Percentiles rank a stretch among this genome's conserved stretches.
These are phyloP conservation scores for Phytopythium aichiense DNA, from an alignment of 352 stramenopile genomes.

Conservation along the genomic window DNA sequence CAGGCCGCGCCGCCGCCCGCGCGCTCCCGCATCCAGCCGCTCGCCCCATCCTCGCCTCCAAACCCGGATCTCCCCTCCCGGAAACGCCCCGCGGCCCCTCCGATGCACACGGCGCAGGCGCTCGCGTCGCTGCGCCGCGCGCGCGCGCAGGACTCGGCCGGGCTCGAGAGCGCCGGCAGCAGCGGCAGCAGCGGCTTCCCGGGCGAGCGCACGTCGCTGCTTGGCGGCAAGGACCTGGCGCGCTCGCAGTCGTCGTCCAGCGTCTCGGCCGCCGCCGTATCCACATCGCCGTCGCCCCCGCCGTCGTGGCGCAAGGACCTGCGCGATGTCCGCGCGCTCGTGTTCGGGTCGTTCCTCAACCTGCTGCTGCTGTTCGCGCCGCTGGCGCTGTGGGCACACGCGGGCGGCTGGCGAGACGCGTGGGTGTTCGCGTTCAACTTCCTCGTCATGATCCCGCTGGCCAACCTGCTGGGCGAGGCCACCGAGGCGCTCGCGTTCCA, in stretches of 20 bases:
- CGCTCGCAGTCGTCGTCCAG: slow-evolving; percentile 6
- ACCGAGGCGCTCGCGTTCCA: slow-evolving; percentile 97
- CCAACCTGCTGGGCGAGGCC: slow-evolving; percentile 94
- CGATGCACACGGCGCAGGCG: slow-evolving; percentile 64
- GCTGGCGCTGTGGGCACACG: slow-evolving; percentile 64
- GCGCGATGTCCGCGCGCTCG: slow-evolving; percentile 33
- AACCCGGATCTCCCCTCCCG: not conserved
- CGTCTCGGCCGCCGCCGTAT: not conserved
- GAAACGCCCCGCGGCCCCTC: not conserved
- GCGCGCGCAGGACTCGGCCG: slow-evolving; percentile 29
- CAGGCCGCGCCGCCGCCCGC: not conserved
- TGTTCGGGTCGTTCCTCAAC: slow-evolving; percentile 61
- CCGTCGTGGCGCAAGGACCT: slow-evolving; percentile 32
- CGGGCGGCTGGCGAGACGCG: slow-evolving; percentile 56
- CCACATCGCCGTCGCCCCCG: not conserved
- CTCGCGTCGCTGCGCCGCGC: slow-evolving; percentile 55
- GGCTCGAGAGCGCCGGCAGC: slow-evolving; percentile 2
- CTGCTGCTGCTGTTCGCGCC: slow-evolving; percentile 55
- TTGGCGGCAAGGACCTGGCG: slow-evolving; percentile 19
- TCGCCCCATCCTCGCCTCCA: not conserved
- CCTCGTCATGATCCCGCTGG: slow-evolving; percentile 94
- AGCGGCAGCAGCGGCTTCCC: slow-evolving; percentile 18
- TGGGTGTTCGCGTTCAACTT: slow-evolving; percentile 96
- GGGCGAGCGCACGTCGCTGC: slow-evolving; percentile 31
- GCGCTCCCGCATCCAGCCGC: slow-evolving; percentile 4